Conservation (phyloP, 106 monocot species). For the Phalaenopsis equestris region DNA sequence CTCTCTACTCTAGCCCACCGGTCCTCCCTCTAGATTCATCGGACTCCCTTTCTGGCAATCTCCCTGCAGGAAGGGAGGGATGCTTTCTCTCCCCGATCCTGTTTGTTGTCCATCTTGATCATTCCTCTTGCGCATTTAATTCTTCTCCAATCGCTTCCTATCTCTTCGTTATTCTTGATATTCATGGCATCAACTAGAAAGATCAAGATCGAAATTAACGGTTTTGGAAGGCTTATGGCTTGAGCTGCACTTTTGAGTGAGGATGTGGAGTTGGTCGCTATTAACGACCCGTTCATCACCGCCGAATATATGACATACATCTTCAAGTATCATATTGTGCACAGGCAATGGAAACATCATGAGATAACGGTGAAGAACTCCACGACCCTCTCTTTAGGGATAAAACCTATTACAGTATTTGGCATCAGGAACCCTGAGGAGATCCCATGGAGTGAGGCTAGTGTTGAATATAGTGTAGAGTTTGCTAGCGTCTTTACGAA, state of each 20-base stretch:
- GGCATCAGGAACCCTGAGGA: conserved; percentile 64
- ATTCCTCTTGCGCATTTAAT: too few relatives aligned
- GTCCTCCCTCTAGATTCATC: too few relatives aligned
- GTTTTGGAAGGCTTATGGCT: conserved; percentile 86
- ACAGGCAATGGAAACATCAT: conserved; percentile 75
- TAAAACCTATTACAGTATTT: neutral
- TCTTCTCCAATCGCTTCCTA: too few relatives aligned
- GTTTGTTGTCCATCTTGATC: neutral
- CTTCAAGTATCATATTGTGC: conserved; percentile 87
- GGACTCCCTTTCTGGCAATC: too few relatives aligned
- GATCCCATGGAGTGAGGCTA: conserved; percentile 81
- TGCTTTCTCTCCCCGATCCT: too few relatives aligned
- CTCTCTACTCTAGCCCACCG: too few relatives aligned
- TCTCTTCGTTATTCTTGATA: neutral
- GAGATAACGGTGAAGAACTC: conserved; percentile 78
- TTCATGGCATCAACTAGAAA: conserved; percentile 16
- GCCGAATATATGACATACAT: conserved; percentile 98
- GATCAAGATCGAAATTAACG: conserved; percentile 97
- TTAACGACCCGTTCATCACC: conserved; percentile 94
- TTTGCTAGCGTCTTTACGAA: conserved; percentile 93
- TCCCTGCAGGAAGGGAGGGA: too few relatives aligned
- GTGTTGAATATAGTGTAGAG: conserved; percentile 83
- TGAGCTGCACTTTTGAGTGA: conserved; percentile 72
- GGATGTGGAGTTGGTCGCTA: conserved; percentile 89
- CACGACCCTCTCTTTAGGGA: conserved; percentile 87